Conservation (phyloP, 2,329 filamentous ascomycete genomes). For the Fusarium papillatum region DNA sequence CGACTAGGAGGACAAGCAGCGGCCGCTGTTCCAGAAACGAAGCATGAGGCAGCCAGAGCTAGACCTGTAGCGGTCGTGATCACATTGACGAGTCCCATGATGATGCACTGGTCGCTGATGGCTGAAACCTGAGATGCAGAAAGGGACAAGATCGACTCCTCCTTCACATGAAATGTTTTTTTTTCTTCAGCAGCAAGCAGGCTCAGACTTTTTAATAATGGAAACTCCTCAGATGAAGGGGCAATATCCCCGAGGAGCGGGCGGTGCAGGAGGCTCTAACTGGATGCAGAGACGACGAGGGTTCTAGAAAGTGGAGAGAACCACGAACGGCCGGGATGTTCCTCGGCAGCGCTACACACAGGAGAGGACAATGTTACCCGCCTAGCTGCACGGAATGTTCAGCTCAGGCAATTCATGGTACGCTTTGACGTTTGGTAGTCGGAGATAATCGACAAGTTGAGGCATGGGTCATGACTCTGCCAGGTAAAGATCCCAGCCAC, state of each 20-base stretch:
- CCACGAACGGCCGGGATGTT: background rate
- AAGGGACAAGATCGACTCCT: slow-evolving; percentile 32
- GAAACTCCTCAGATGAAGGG: background rate
- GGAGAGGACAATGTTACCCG: no score
- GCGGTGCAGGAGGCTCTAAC: slow-evolving; percentile 3
- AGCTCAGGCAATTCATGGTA: background rate
- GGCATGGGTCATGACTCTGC: slow-evolving; percentile 1
- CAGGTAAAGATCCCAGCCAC: background rate
- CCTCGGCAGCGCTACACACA: background rate
- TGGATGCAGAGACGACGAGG: background rate
- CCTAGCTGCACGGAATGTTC: background rate
- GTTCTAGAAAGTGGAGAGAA: slow-evolving; percentile 15
- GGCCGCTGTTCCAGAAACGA: slow-evolving; percentile 6
- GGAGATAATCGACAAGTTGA: background rate
- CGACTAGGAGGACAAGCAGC: background rate
- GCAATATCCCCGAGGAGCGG: slow-evolving; percentile 20
- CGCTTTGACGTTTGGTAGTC: background rate
- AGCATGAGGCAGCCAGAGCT: slow-evolving; percentile 31
- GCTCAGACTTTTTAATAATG: slow-evolving; percentile 4
- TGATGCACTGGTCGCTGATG: slow-evolving; percentile 15
- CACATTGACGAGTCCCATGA: slow-evolving; percentile 31
- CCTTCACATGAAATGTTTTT: slow-evolving; percentile 1
- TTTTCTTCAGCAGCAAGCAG: background rate
- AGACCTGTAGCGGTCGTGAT: slow-evolving; percentile 28
- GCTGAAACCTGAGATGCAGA: slow-evolving; percentile 13